These are phyloP conservation scores for Trichophyton verrucosum DNA, from an alignment of 2,329 filamentous ascomycete genomes.

Conservation along the genomic window DNA sequence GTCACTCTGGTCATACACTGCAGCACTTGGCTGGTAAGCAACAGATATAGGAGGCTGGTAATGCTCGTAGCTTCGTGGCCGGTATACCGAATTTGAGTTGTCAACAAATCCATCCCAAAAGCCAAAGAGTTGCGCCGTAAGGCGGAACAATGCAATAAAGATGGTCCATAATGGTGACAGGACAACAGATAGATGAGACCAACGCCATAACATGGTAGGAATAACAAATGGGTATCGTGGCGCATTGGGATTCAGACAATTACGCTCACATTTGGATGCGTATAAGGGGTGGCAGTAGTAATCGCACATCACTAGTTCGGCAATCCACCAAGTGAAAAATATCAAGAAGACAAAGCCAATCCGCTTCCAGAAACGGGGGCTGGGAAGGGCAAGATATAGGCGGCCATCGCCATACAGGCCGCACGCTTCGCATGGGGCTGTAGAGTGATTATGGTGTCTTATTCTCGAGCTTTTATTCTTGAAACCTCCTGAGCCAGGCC, in stretches of 20 bases:
- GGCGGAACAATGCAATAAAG: slow-evolving; percentile 20
- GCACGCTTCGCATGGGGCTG: slow-evolving; percentile 17
- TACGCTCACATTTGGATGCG: slow-evolving; percentile 37
- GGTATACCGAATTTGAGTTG: slow-evolving; percentile 4
- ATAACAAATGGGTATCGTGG: slow-evolving; percentile 45
- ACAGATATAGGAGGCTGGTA: background rate
- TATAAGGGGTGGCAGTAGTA: slow-evolving; percentile 41
- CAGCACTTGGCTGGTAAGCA: background rate
- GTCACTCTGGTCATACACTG: slow-evolving; percentile 2
- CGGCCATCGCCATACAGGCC: slow-evolving; percentile 18
- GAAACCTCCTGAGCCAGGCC: slow-evolving; percentile 9
- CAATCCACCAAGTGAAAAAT: slow-evolving; percentile 37
- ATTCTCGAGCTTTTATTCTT: slow-evolving; percentile 8
- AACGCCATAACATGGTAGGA: slow-evolving; percentile 42
- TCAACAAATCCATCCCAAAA: slow-evolving; percentile 34
- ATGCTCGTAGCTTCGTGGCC: background rate
- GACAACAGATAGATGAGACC: slow-evolving; percentile 26
- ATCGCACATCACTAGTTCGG: slow-evolving; percentile 39
- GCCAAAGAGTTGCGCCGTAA: slow-evolving; percentile 27
- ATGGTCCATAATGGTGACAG: slow-evolving; percentile 21
- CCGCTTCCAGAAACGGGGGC: slow-evolving; percentile 27
- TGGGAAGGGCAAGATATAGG: slow-evolving; percentile 22
- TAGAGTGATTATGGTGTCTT: slow-evolving; percentile 8
- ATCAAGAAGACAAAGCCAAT: slow-evolving; percentile 30
- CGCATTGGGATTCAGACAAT: slow-evolving; percentile 40